Conservation (phyloP, 176 grass and related monocot genomes). For the Carex littledalei region DNA sequence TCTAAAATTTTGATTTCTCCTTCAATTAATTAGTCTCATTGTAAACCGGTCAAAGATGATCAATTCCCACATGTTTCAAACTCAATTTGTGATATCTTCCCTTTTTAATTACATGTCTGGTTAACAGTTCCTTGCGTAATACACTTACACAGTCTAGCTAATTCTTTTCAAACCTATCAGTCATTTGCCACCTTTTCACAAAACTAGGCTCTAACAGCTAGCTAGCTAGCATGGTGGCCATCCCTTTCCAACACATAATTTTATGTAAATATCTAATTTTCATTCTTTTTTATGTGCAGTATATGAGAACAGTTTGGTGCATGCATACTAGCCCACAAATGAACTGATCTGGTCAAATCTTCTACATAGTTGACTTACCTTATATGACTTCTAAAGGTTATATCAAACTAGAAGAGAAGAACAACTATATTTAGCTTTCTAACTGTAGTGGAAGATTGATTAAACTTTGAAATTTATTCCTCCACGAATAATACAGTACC, state of each 20-base stretch:
- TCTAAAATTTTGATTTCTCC: background rate
- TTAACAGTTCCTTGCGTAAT: constrained; percentile 9
- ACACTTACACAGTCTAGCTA: background rate
- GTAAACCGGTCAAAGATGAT: background rate
- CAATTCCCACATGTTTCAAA: background rate
- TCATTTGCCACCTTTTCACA: constrained; percentile 1
- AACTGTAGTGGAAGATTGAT: background rate
- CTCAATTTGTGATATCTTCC: background rate
- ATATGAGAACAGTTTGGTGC: background rate
- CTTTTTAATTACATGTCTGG: background rate
- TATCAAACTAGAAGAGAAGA: background rate
- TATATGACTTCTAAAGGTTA: background rate
- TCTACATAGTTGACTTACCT: constrained; percentile 2
- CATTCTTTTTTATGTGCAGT: background rate
- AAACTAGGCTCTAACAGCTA: constrained; percentile 5
- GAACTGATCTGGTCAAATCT: background rate
- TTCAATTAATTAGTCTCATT: background rate
- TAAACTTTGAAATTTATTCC: background rate
- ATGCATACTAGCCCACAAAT: background rate
- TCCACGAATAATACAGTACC: background rate
- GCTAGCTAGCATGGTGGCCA: background rate
- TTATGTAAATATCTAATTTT: background rate
- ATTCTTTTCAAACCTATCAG: constrained; percentile 15
- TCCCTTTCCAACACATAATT: constrained; percentile 5
- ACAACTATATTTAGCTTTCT: constrained; percentile 11